A percentile compares a stretch with the other conserved stretches of the same genome.
phyloP scores from a whole-genome alignment of 345 rosid species.

The Theobroma cacao region DNA sequence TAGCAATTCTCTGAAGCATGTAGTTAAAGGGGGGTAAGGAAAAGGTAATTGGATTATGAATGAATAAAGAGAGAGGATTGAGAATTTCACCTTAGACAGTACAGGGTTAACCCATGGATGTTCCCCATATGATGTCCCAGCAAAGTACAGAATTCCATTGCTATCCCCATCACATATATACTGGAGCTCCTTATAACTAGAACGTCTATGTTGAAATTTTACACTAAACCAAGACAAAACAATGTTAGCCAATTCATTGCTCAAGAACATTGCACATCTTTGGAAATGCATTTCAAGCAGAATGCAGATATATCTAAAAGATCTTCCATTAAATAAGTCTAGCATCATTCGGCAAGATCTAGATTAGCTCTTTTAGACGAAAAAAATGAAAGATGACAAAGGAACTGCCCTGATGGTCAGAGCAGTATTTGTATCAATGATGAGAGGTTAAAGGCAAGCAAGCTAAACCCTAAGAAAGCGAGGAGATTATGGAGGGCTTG shows the following conservation, averaged over 20 bases:
- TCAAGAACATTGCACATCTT: not conserved
- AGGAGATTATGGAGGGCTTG: not conserved
- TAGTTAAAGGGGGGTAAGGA: constrained; percentile 10
- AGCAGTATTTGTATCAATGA: not conserved
- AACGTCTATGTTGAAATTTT: constrained; percentile 76
- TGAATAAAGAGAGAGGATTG: not conserved
- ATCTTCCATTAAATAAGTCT: not conserved
- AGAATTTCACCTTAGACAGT: constrained; percentile 62
- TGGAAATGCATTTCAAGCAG: not conserved
- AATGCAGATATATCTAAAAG: not conserved
- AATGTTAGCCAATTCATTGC: not conserved
- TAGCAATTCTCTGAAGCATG: constrained; percentile 58
- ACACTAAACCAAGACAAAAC: constrained; percentile 25
- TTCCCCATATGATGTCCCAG: constrained; percentile 87
- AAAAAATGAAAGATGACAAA: not conserved
- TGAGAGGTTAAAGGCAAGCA: not conserved
- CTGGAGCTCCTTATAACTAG: constrained; percentile 94
- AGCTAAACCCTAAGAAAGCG: not conserved
- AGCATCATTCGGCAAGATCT: not conserved
- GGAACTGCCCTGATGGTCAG: not conserved
- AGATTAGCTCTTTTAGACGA: not conserved
- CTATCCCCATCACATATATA: constrained; percentile 97
- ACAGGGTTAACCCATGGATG: constrained; percentile 99
- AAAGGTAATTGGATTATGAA: not conserved
- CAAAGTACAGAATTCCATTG: constrained; percentile 85